A percentile compares a stretch with the other conserved stretches of the same genome.
Evolutionary conservation across 768 basidiomycete species (phyloP).

Genomic region (Kwoniella dejecticola): DNA sequence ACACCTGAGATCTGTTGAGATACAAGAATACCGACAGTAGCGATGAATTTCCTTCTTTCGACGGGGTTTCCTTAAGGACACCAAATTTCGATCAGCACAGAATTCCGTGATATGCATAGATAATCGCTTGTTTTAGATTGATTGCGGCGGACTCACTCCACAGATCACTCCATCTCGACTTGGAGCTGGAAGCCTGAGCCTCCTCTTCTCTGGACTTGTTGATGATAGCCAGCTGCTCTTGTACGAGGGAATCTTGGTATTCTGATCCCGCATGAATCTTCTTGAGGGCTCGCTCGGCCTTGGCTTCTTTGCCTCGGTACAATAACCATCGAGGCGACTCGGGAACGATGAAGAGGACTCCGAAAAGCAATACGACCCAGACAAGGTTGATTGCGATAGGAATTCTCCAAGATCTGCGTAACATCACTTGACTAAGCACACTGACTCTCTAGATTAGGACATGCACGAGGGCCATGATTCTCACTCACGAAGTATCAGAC

Average conservation of each 20-base stretch:
- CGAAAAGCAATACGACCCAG: slow-evolving; percentile 43
- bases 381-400: slow-evolving; percentile 53
- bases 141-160: slow-evolving; percentile 42
- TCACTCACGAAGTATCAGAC: slow-evolving; percentile 29
- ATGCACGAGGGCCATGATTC: no score
- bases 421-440: neutral
- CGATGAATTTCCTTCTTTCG: slow-evolving; percentile 50
- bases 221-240: slow-evolving; percentile 44
- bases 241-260: slow-evolving; percentile 38
- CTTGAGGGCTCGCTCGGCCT: slow-evolving; percentile 46
- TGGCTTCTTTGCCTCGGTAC: slow-evolving; percentile 46
- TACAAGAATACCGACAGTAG: slow-evolving; percentile 53
- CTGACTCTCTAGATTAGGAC: neutral
- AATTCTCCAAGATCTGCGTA: slow-evolving; percentile 32
- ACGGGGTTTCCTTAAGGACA: slow-evolving; percentile 37
- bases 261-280: slow-evolving; percentile 46
- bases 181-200: slow-evolving; percentile 28
- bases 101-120: neutral
- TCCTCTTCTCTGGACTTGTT: slow-evolving; percentile 50
- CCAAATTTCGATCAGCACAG: neutral
- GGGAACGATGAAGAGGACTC: slow-evolving; percentile 46
- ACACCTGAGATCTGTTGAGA: slow-evolving; percentile 55
- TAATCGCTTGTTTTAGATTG: no score
- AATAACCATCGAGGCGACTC: slow-evolving; percentile 54
- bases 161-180: slow-evolving; percentile 48